Conservation (phyloP, 2,329 filamentous ascomycete species). For the Exophiala dermatitidis region DNA sequence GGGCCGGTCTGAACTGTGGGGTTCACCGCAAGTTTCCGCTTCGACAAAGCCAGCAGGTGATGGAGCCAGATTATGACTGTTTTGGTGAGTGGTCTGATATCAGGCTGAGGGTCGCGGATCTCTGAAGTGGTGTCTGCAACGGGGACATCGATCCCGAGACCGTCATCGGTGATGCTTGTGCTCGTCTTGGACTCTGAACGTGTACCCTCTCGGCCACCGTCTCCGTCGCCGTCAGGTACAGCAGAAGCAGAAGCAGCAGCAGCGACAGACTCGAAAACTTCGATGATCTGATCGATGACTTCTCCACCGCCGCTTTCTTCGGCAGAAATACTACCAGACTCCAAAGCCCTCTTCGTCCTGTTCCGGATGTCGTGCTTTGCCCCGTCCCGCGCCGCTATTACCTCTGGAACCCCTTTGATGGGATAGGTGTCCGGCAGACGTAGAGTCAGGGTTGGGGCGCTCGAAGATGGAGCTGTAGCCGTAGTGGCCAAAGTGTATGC, state of each 20-base stretch:
- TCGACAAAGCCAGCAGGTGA: slow-evolving; percentile 23
- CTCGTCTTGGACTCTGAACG: background rate
- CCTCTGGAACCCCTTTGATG: slow-evolving; percentile 3
- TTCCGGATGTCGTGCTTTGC: slow-evolving; percentile 16
- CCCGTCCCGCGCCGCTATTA: slow-evolving; percentile 16
- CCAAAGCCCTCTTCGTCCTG: slow-evolving; percentile 3
- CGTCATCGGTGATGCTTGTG: background rate
- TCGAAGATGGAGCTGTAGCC: background rate
- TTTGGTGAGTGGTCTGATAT: slow-evolving; percentile 1
- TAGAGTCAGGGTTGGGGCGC: slow-evolving; percentile 4
- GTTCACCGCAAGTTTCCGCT: slow-evolving; percentile 18
- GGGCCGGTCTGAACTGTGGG: background rate
- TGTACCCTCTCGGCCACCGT: background rate
- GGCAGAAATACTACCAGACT: background rate
- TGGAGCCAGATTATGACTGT: slow-evolving; percentile 26
- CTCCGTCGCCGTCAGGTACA: background rate
- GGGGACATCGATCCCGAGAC: too few relatives aligned
- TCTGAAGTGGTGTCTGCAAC: too few relatives aligned
- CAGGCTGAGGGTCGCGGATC: too few relatives aligned
- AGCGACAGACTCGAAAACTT: slow-evolving; percentile 15
- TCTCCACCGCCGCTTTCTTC: slow-evolving; percentile 8
- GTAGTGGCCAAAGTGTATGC: too few relatives aligned
- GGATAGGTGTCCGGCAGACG: slow-evolving; percentile 18
- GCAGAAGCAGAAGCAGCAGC: background rate
- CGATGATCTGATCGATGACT: slow-evolving; percentile 18